Percentiles rank a stretch among this genome's conserved stretches.
These are phyloP conservation scores for Dictyostelium firmibasis DNA, from an alignment of 78 protist genomes.

Conservation along the genomic window DNA sequence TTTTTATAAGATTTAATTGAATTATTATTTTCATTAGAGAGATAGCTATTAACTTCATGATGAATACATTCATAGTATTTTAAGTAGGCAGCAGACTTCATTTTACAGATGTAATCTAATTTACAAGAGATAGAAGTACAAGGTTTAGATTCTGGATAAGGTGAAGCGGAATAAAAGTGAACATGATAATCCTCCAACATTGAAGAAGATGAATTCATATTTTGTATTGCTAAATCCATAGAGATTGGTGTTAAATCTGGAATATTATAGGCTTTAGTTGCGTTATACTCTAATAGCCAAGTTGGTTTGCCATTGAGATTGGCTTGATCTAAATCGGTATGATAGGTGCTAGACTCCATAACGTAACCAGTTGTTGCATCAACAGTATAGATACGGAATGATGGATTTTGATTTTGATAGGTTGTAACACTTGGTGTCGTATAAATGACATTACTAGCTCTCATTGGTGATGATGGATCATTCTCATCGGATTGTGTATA, in stretches of 20 bases:
- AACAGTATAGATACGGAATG: slow-evolving; percentile 45
- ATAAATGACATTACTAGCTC: slow-evolving; percentile 8
- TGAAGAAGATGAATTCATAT: neutral
- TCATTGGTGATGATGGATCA: neutral
- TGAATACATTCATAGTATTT: slow-evolving; percentile 19
- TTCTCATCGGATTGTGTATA: neutral
- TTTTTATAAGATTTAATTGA: neutral
- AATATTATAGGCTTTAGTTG: slow-evolving; percentile 20
- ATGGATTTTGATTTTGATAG: slow-evolving; percentile 65
- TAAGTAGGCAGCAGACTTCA: neutral
- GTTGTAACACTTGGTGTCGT: slow-evolving; percentile 58
- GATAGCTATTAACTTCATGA: neutral
- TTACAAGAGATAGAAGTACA: neutral
- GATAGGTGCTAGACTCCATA: slow-evolving; percentile 47
- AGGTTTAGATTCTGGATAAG: slow-evolving; percentile 16
- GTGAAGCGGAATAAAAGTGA: slow-evolving; percentile 3
- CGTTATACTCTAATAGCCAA: slow-evolving; percentile 52
- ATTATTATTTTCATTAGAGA: neutral
- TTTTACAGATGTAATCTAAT: neutral
- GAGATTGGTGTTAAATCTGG: neutral
- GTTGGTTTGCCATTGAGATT: slow-evolving; percentile 3
- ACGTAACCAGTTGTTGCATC: neutral
- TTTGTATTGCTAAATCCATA: neutral
- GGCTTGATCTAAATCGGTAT: slow-evolving; percentile 3
- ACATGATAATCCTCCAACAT: slow-evolving; percentile 10